These are phyloP conservation scores for Penicillium nordicum DNA, from an alignment of 2,329 filamentous ascomycete genomes.

Conservation along the genomic window DNA sequence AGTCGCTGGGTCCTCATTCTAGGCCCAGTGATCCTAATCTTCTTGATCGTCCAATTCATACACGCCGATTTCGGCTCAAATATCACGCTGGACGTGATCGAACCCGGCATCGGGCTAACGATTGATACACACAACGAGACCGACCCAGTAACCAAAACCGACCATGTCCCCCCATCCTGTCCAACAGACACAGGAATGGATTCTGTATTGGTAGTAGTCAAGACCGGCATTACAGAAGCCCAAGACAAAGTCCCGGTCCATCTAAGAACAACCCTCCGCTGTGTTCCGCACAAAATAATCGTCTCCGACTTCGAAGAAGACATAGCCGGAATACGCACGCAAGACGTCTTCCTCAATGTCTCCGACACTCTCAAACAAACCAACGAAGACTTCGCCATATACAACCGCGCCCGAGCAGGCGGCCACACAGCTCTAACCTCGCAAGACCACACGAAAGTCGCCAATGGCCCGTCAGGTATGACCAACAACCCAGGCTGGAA, in stretches of 20 bases:
- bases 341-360: constrained; percentile 51
- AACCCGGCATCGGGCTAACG: not conserved
- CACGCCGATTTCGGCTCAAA: constrained; percentile 2
- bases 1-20: constrained; percentile 20
- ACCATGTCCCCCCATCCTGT: constrained; percentile 20
- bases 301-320: constrained; percentile 57
- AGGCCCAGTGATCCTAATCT: constrained; percentile 10
- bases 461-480: constrained; percentile 31
- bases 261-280: constrained; percentile 53
- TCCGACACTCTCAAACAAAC: constrained; percentile 12
- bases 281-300: constrained; percentile 54
- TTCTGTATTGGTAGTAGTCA: constrained; percentile 55
- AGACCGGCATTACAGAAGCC: constrained; percentile 58
- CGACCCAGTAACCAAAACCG: not conserved
- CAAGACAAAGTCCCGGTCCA: constrained; percentile 54
- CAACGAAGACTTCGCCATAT: constrained; percentile 22
- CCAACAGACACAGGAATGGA: constrained; percentile 42
- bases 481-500: constrained; percentile 45
- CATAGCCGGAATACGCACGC: constrained; percentile 48
- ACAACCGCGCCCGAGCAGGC: constrained; percentile 42
- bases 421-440: constrained; percentile 38
- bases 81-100: constrained; percentile 8
- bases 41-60: constrained; percentile 17
- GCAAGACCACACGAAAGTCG: constrained; percentile 25
- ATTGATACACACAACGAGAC: constrained; percentile 1